These are phyloP conservation scores for Didymella arachidicola DNA, from an alignment of 2,329 filamentous ascomycete species.

Conservation along the genomic window DNA sequence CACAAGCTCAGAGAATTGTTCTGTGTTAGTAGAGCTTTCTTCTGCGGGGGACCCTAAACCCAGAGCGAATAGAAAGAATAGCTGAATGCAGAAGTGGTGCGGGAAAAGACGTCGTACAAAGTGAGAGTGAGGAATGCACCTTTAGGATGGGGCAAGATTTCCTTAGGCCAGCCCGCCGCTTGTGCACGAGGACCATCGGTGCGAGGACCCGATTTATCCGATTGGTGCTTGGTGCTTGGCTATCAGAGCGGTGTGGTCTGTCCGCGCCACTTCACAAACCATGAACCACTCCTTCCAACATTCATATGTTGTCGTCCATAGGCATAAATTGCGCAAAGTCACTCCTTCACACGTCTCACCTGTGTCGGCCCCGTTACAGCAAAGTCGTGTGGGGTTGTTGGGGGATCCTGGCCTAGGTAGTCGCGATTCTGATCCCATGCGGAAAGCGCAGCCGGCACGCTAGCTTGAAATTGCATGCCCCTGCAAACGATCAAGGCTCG, in stretches of 20 bases:
- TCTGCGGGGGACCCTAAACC: constrained; percentile 32
- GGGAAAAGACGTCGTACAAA: constrained; percentile 1
- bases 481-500: not conserved
- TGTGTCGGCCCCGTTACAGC: constrained; percentile 8
- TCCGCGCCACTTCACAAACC: not conserved
- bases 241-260: not conserved
- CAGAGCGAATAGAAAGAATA: constrained; percentile 9
- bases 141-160: constrained; percentile 2
- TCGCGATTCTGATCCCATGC: not conserved
- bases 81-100: constrained; percentile 14
- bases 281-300: not conserved
- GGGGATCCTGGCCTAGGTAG: constrained; percentile 10
- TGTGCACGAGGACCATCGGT: constrained; percentile 15
- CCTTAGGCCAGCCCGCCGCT: constrained; percentile 6
- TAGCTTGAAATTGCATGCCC: constrained; percentile 1
- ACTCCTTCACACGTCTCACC: constrained; percentile 1
- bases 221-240: constrained; percentile 18
- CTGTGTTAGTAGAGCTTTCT: constrained; percentile 29
- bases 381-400: constrained; percentile 14
- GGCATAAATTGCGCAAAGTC: not conserved
- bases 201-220: constrained; percentile 7
- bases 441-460: constrained; percentile 12
- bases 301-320: not conserved
- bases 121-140: constrained; percentile 14
- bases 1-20: constrained; percentile 12